Percentiles rank a stretch among this genome's conserved stretches.
These are phyloP conservation scores for Neonectria neomacrospora DNA, from an alignment of 2,329 filamentous ascomycete species.

Conservation along the genomic window DNA sequence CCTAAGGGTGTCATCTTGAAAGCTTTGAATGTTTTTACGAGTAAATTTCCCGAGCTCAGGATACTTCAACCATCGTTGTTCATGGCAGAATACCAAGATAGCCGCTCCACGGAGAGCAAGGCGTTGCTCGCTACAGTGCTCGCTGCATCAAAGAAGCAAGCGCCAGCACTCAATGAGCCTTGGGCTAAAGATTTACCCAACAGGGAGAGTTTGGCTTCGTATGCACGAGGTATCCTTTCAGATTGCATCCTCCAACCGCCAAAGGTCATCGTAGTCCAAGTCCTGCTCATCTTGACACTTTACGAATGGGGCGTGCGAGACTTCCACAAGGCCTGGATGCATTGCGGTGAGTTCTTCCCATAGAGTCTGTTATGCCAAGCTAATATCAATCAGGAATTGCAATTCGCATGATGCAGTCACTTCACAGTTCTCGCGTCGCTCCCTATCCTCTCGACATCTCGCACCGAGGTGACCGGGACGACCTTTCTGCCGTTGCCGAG, in stretches of 20 bases:
- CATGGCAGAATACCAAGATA: constrained; percentile 38
- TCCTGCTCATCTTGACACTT: constrained; percentile 52
- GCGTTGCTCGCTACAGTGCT: constrained; percentile 36
- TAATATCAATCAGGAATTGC: constrained; percentile 33
- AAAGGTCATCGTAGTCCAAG: constrained; percentile 49
- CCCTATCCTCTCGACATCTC: constrained; percentile 32
- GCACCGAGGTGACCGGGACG: constrained; percentile 24
- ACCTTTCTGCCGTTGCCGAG: constrained; percentile 45
- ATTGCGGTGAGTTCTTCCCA: constrained; percentile 37
- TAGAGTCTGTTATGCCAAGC: rapidly evolving
- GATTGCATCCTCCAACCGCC: constrained; percentile 34
- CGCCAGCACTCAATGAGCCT: constrained; percentile 19
- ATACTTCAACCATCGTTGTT: constrained; percentile 50
- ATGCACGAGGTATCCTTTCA: constrained; percentile 27
- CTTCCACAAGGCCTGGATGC: constrained; percentile 57
- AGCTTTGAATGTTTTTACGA: constrained; percentile 49
- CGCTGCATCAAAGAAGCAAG: constrained; percentile 33
- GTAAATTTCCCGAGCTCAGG: constrained; percentile 49
- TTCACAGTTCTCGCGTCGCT: constrained; percentile 36
- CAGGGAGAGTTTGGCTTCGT: constrained; percentile 28
- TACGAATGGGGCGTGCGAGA: constrained; percentile 57
- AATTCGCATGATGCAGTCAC: constrained; percentile 41
- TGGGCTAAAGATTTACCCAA: constrained; percentile 25
- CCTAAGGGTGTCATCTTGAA: constrained; percentile 45
- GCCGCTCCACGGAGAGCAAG: constrained; percentile 41